Percentiles rank a stretch among this genome's conserved stretches.
phyloP scores from a whole-genome alignment of 768 basidiomycete species.

The Mycena galericulata region DNA sequence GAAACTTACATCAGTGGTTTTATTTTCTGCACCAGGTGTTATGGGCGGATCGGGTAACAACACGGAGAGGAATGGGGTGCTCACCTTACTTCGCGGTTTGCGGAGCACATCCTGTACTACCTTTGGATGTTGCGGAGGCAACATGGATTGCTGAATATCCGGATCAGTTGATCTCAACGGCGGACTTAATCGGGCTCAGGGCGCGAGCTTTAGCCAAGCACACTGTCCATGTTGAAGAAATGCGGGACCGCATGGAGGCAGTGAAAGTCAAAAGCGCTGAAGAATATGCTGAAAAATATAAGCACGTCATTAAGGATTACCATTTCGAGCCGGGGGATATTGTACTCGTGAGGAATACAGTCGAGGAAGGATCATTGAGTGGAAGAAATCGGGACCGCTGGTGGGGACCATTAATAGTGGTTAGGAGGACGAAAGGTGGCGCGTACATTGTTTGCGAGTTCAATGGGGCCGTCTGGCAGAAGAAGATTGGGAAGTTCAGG shows the following conservation, averaged over 20 bases:
- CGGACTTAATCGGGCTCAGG: constrained; percentile 35
- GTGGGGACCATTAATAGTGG: constrained; percentile 39
- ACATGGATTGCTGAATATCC: constrained; percentile 42
- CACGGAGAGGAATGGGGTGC: constrained; percentile 30
- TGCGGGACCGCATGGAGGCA: constrained; percentile 18
- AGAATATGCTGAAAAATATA: constrained; percentile 37
- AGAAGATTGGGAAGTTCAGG: constrained; percentile 16
- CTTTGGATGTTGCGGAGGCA: constrained; percentile 42
- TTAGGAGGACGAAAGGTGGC: constrained; percentile 25
- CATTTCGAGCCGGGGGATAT: constrained; percentile 36
- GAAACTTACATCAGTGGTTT: constrained; percentile 40
- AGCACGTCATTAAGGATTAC: constrained; percentile 25
- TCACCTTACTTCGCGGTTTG: constrained; percentile 38
- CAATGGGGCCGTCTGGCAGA: constrained; percentile 1
- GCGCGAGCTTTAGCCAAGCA: constrained; percentile 24
- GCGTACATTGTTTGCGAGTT: constrained; percentile 27
- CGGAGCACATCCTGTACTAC: constrained; percentile 37
- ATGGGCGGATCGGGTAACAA: constrained; percentile 40
- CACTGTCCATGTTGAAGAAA: constrained; percentile 35
- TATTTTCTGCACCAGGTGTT: constrained; percentile 29
- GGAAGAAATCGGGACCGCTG: constrained; percentile 34
- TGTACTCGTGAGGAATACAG: constrained; percentile 36
- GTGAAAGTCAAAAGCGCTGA: constrained; percentile 27
- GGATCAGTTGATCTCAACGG: constrained; percentile 7
- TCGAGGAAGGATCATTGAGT: constrained; percentile 36